Evolutionary conservation across 2,329 filamentous ascomycete genomes (phyloP).

Genomic region (Penicillium paneum): DNA sequence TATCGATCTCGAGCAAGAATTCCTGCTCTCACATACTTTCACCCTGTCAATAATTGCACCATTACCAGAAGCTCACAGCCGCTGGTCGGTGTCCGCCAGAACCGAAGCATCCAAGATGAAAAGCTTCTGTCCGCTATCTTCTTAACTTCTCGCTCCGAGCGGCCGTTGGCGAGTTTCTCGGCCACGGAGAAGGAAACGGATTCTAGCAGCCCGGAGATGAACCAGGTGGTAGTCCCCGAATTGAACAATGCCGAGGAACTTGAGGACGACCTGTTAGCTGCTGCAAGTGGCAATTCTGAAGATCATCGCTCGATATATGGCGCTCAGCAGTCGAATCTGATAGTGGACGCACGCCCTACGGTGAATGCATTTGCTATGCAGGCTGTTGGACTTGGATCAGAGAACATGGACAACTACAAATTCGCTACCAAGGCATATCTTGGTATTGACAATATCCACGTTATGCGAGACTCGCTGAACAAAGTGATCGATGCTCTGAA

Average conservation of each 20-base stretch:
- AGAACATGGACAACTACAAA: slow-evolving; percentile 97
- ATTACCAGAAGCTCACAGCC: slow-evolving; percentile 95
- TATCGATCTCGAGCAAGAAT: slow-evolving; percentile 89
- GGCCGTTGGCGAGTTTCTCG: slow-evolving; percentile 41
- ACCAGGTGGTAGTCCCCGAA: slow-evolving; percentile 49
- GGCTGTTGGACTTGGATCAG: slow-evolving; percentile 85
- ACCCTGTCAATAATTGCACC: slow-evolving; percentile 93
- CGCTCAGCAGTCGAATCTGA: slow-evolving; percentile 88
- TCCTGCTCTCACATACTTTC: slow-evolving; percentile 88
- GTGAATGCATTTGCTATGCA: slow-evolving; percentile 96
- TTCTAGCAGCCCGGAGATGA: slow-evolving; percentile 43
- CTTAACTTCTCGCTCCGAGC: slow-evolving; percentile 60
- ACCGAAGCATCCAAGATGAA: slow-evolving; percentile 93
- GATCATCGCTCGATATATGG: slow-evolving; percentile 72
- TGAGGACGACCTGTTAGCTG: slow-evolving; percentile 65
- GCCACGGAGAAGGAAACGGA: slow-evolving; percentile 42
- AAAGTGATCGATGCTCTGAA: slow-evolving; percentile 87
- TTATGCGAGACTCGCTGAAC: slow-evolving; percentile 88
- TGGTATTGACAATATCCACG: slow-evolving; percentile 96
- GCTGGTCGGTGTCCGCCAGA: slow-evolving; percentile 76
- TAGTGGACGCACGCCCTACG: slow-evolving; percentile 90
- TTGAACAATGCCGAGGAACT: slow-evolving; percentile 61
- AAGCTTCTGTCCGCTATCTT: slow-evolving; percentile 91
- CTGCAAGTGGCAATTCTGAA: slow-evolving; percentile 56
- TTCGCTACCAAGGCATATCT: slow-evolving; percentile 88